phyloP scores from a whole-genome alignment of 2,329 filamentous ascomycete species.

The Trichoderma sp. region DNA sequence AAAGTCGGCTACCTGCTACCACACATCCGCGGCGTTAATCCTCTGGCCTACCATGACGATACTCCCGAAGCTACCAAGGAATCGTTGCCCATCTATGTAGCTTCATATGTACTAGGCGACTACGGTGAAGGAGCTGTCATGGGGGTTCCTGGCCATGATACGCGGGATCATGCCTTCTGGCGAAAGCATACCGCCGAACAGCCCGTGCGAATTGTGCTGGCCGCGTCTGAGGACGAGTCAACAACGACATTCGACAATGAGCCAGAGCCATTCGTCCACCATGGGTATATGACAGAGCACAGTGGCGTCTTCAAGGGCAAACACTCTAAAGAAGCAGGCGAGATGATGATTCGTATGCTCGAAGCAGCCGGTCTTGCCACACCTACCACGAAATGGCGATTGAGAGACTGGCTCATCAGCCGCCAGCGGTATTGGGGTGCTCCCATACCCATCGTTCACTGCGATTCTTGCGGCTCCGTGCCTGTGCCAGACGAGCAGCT shows the following conservation, averaged over 20 bases:
- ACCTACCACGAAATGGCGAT: slow-evolving; percentile 71
- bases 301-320: slow-evolving; percentile 67
- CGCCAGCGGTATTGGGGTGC: slow-evolving; percentile 92
- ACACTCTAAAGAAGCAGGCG: slow-evolving; percentile 62
- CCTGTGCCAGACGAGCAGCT: slow-evolving; percentile 76
- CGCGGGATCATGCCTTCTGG: slow-evolving; percentile 79
- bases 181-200: slow-evolving; percentile 63
- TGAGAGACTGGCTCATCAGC: slow-evolving; percentile 88
- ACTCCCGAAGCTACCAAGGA: slow-evolving; percentile 54
- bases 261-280: slow-evolving; percentile 64
- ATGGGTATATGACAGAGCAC: slow-evolving; percentile 67
- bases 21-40: slow-evolving; percentile 64
- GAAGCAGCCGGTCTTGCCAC: slow-evolving; percentile 60
- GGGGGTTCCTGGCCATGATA: slow-evolving; percentile 86
- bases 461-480: slow-evolving; percentile 72
- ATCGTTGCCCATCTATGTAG: slow-evolving; percentile 74
- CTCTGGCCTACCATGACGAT: slow-evolving; percentile 58
- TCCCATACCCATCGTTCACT: slow-evolving; percentile 87
- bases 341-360: slow-evolving; percentile 60
- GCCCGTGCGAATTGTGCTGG: slow-evolving; percentile 65
- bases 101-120: slow-evolving; percentile 81
- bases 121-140: slow-evolving; percentile 89
- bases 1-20: slow-evolving; percentile 70
- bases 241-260: slow-evolving; percentile 48
- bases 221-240: slow-evolving; percentile 51